These are phyloP conservation scores for Diplocarpon mali DNA, from an alignment of 2,329 filamentous ascomycete species.

Conservation along the genomic window DNA sequence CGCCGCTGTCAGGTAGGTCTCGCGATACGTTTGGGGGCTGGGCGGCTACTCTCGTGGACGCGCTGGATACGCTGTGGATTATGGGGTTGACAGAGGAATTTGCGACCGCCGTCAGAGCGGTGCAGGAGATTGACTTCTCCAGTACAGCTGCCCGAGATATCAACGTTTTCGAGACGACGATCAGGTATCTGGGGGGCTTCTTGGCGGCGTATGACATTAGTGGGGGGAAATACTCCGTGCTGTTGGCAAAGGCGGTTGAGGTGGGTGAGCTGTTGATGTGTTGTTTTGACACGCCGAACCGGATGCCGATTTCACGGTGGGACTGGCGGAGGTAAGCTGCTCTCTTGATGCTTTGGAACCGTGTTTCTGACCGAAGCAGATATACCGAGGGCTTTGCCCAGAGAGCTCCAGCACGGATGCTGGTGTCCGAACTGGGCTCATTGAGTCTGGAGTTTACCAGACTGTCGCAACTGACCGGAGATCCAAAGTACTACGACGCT, in stretches of 20 bases:
- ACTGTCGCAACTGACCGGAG: constrained; percentile 51
- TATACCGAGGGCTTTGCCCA: constrained; percentile 40
- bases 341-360: not conserved
- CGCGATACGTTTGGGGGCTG: constrained; percentile 84
- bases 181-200: constrained; percentile 81
- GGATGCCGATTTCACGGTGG: constrained; percentile 58
- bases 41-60: constrained; percentile 79
- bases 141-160: constrained; percentile 33
- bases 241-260: constrained; percentile 60
- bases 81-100: constrained; percentile 74
- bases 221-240: constrained; percentile 52
- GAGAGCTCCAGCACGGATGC: constrained; percentile 41
- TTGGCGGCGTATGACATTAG: constrained; percentile 82
- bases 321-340: constrained; percentile 40
- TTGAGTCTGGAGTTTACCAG: constrained; percentile 49
- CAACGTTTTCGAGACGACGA: constrained; percentile 74
- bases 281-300: constrained; percentile 78
- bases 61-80: constrained; percentile 77
- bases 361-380: constrained; percentile 33
- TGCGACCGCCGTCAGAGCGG: constrained; percentile 58
- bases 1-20: constrained; percentile 54
- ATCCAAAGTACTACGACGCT: constrained; percentile 52
- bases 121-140: constrained; percentile 72
- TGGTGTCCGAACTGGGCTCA: constrained; percentile 51
- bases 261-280: constrained; percentile 61